Conservation (phyloP, 371 early-diverging fungal genomes). For the Conidiobolus incongruus region DNA sequence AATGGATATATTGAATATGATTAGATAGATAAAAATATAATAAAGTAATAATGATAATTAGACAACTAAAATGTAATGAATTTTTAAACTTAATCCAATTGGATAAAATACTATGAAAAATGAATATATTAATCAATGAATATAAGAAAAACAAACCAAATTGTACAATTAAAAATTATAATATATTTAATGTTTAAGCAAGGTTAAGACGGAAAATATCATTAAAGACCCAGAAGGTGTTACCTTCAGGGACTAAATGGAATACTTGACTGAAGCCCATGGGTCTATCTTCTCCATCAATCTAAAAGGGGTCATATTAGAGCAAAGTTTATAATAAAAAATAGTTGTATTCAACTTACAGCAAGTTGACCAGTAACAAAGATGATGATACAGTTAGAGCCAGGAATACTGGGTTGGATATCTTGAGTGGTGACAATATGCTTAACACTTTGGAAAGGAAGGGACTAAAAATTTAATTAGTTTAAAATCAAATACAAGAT, state of each 20-base stretch:
- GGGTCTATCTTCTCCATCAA: conserved; percentile 56
- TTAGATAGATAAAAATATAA: too few species aligned
- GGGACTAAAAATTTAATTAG: conserved; percentile 14
- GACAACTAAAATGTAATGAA: too few species aligned
- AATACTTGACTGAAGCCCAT: conserved; percentile 67
- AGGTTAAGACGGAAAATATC: conserved; percentile 64
- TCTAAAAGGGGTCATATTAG: conserved; percentile 13
- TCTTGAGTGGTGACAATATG: conserved; percentile 50
- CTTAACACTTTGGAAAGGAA: conserved; percentile 51
- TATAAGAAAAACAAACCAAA: too few species aligned
- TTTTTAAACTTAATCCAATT: too few species aligned
- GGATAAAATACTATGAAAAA: too few species aligned
- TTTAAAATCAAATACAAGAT: not conserved
- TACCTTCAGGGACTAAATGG: conserved; percentile 37
- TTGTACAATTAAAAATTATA: too few species aligned
- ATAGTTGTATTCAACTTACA: conserved; percentile 16
- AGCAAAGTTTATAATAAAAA: not conserved
- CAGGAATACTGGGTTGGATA: conserved; percentile 45
- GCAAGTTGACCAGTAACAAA: conserved; percentile 68
- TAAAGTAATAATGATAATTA: too few species aligned
- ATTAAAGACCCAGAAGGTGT: conserved; percentile 39
- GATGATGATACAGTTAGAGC: conserved; percentile 28
- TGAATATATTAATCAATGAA: too few species aligned
- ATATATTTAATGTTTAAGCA: too few species aligned
- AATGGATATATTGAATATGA: too few species aligned